Conservation (phyloP, 2,329 filamentous ascomycete genomes). For the Cladosporium sp. region DNA sequence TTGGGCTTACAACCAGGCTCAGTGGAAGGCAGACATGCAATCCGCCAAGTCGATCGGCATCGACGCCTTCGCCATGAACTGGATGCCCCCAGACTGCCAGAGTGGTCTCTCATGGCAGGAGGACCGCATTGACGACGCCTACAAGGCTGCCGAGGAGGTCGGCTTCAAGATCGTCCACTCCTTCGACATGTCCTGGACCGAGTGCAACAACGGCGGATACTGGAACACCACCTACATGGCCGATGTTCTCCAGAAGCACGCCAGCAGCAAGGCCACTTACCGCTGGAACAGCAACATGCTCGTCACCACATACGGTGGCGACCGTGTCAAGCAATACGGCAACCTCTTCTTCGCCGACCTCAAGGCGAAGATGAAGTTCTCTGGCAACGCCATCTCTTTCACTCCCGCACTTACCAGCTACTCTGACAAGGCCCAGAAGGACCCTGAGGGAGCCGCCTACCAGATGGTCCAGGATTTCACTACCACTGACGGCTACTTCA, state of each 20-base stretch:
- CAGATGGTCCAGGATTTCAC: slow-evolving; percentile 35
- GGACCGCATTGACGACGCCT: slow-evolving; percentile 40
- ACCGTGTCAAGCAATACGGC: slow-evolving; percentile 36
- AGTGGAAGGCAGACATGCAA: slow-evolving; percentile 38
- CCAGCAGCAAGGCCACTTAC: slow-evolving; percentile 35
- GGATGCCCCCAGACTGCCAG: slow-evolving; percentile 39
- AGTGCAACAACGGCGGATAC: slow-evolving; percentile 33
- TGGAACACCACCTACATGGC: slow-evolving; percentile 42
- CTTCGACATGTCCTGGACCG: slow-evolving; percentile 42
- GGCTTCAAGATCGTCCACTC: slow-evolving; percentile 41
- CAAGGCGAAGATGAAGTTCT: slow-evolving; percentile 35
- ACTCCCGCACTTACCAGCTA: slow-evolving; percentile 38
- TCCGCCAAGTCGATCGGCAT: slow-evolving; percentile 38
- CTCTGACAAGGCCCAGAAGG: slow-evolving; percentile 33
- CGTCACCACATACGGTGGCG: slow-evolving; percentile 40
- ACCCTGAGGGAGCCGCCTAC: slow-evolving; percentile 27
- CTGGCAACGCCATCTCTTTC: slow-evolving; percentile 35
- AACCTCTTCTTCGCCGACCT: slow-evolving; percentile 39
- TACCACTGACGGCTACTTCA: slow-evolving; percentile 41
- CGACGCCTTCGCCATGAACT: slow-evolving; percentile 42
- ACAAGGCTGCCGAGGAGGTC: slow-evolving; percentile 34
- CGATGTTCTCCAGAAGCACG: slow-evolving; percentile 35
- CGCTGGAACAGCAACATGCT: slow-evolving; percentile 41
- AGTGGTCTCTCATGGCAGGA: slow-evolving; percentile 33
- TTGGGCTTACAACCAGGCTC: slow-evolving; percentile 36